Percentiles rank a stretch among this genome's conserved stretches.
These are phyloP conservation scores for Chytridium lagenaria DNA, from an alignment of 371 early-diverging fungal species.

Conservation along the genomic window DNA sequence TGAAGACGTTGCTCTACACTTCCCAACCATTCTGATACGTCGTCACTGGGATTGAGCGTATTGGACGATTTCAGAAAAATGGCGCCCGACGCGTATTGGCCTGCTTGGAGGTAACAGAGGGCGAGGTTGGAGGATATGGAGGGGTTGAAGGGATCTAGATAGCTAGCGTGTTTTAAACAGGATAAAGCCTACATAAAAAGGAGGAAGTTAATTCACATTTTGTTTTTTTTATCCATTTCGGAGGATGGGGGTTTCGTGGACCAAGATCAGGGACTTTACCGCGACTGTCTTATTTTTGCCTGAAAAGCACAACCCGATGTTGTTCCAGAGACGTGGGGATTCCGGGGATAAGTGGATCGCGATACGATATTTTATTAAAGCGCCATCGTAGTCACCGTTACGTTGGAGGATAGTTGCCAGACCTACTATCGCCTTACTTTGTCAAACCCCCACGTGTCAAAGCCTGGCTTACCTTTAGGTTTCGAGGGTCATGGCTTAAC, in stretches of 20 bases:
- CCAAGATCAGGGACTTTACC: slow-evolving; percentile 11
- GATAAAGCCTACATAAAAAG: slow-evolving; percentile 24
- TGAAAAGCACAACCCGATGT: slow-evolving; percentile 25
- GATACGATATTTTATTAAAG: slow-evolving; percentile 25
- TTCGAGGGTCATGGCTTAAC: background rate
- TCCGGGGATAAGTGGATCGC: slow-evolving; percentile 1
- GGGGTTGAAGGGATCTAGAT: slow-evolving; percentile 19
- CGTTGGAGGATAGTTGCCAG: slow-evolving; percentile 12
- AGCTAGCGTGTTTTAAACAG: slow-evolving; percentile 19
- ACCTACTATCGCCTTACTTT: background rate
- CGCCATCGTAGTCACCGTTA: slow-evolving; percentile 21
- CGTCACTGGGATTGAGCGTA: background rate
- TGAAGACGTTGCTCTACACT: background rate
- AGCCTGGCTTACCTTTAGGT: background rate
- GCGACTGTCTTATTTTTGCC: slow-evolving; percentile 25
- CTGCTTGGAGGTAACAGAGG: slow-evolving; percentile 16
- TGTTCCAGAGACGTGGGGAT: slow-evolving; percentile 25
- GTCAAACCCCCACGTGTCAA: background rate
- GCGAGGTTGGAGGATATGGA: slow-evolving; percentile 13
- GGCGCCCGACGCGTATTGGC: slow-evolving; percentile 15
- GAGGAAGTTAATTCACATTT: no score
- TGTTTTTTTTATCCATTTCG: background rate
- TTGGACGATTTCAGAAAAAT: background rate
- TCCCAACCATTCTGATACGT: background rate
- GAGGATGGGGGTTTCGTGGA: background rate